These are phyloP conservation scores for Pseudozyma sp. DNA, from an alignment of 1,284 basidiomycete genomes.

Conservation along the genomic window DNA sequence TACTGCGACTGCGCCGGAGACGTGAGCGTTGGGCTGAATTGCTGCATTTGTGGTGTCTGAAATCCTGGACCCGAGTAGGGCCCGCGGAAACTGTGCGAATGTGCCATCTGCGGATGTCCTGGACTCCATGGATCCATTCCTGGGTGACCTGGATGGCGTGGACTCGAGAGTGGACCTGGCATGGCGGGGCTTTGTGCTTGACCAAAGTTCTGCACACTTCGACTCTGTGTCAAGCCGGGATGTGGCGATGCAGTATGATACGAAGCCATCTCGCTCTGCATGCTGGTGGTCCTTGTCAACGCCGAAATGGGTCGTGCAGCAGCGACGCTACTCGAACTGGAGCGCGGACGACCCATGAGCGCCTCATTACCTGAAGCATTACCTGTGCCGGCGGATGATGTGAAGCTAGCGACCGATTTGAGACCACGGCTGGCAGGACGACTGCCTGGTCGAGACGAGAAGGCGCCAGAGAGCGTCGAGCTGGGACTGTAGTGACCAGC, in stretches of 20 bases:
- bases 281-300: conserved; percentile 43
- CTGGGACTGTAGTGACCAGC: conserved; percentile 45
- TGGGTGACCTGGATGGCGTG: conserved; percentile 17
- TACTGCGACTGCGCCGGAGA: conserved; percentile 52
- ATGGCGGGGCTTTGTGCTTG: conserved; percentile 34
- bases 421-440: conserved; percentile 49
- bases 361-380: conserved; percentile 24
- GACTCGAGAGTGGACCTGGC: conserved; percentile 31
- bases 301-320: conserved; percentile 31
- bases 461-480: conserved; percentile 51
- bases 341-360: conserved; percentile 26
- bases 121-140: conserved; percentile 46
- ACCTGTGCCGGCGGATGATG: conserved; percentile 41
- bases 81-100: conserved; percentile 26
- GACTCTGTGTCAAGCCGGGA: conserved; percentile 36
- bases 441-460: conserved; percentile 50
- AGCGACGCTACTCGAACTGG: conserved; percentile 32
- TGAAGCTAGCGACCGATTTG: conserved; percentile 56
- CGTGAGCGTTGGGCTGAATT: conserved; percentile 42
- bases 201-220: conserved; percentile 38
- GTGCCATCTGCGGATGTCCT: conserved; percentile 28
- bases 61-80: conserved; percentile 40
- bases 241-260: conserved; percentile 21
- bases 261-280: conserved; percentile 41
- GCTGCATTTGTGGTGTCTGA: conserved; percentile 46